Evolutionary conservation across 768 basidiomycete genomes (phyloP).

Genomic region (Sporobolomyces pararoseus): DNA sequence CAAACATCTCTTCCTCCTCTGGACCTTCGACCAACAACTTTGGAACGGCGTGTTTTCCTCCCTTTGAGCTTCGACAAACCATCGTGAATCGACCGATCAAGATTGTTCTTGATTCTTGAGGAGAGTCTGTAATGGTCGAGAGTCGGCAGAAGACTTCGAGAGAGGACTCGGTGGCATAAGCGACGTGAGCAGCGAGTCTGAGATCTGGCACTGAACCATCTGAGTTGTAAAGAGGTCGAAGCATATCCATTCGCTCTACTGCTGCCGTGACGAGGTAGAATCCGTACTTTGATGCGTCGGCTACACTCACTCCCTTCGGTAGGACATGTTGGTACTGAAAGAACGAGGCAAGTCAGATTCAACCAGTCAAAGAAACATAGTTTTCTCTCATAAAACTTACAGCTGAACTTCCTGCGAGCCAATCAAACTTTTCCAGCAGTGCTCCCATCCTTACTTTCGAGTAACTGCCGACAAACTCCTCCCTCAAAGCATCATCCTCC

Average conservation of each 20-base stretch:
- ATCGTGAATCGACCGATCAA: slow-evolving; percentile 44
- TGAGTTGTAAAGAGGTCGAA: slow-evolving; percentile 32
- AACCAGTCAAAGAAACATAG: too few relatives aligned
- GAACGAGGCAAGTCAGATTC: slow-evolving; percentile 26
- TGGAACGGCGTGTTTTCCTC: slow-evolving; percentile 37
- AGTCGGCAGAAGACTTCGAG: slow-evolving; percentile 43
- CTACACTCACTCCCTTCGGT: slow-evolving; percentile 21
- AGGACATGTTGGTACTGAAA: slow-evolving; percentile 41
- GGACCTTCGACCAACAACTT: slow-evolving; percentile 33
- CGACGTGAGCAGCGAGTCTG: slow-evolving; percentile 43
- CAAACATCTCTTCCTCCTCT: slow-evolving; percentile 40
- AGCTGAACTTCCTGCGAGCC: slow-evolving; percentile 7
- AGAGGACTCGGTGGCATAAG: slow-evolving; percentile 37
- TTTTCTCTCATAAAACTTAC: too few relatives aligned
- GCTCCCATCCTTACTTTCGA: slow-evolving; percentile 39
- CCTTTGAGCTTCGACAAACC: slow-evolving; percentile 39
- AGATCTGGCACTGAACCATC: slow-evolving; percentile 41
- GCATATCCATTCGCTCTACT: slow-evolving; percentile 44
- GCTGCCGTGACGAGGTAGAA: slow-evolving; percentile 45
- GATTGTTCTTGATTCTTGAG: slow-evolving; percentile 34
- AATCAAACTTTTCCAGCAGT: slow-evolving; percentile 37
- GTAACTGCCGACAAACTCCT: slow-evolving; percentile 38
- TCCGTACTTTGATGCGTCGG: slow-evolving; percentile 34
- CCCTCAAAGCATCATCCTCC: slow-evolving; percentile 14
- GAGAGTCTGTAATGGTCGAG: slow-evolving; percentile 16